A percentile compares a stretch with the other conserved stretches of the same genome.
Conservation (phyloP, 2,329 filamentous ascomycete species). For the Stagonosporopsis cucurbitacearum region DNA sequence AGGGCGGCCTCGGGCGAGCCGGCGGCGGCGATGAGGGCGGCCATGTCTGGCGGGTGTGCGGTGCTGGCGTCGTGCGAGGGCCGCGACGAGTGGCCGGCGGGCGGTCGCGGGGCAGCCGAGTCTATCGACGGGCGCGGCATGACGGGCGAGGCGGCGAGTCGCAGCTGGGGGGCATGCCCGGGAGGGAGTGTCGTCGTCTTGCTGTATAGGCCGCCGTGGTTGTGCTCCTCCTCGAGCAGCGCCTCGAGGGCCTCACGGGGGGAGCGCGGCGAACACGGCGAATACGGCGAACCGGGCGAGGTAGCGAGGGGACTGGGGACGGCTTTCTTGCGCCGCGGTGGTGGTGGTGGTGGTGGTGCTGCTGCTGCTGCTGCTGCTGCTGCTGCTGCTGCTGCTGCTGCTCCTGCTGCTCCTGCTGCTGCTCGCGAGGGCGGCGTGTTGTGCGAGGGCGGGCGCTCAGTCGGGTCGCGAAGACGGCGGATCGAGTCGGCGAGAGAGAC, state of each 20-base stretch:
- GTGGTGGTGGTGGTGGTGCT: too few relatives aligned
- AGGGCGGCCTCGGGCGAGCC: slow-evolving; percentile 91
- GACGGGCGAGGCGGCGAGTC: slow-evolving; percentile 46
- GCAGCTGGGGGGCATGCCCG: slow-evolving; percentile 33
- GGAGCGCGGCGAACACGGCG: slow-evolving; percentile 48
- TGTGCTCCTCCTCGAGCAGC: slow-evolving; percentile 45
- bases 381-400: slow-evolving; percentile 20
- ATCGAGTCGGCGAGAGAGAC: slow-evolving; percentile 41
- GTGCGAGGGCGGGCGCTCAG: slow-evolving; percentile 25
- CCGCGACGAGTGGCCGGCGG: slow-evolving; percentile 64
- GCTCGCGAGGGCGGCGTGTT: slow-evolving; percentile 28
- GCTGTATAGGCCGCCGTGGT: slow-evolving; percentile 16
- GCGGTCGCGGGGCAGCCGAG: slow-evolving; percentile 66
- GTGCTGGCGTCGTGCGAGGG: slow-evolving; percentile 59
- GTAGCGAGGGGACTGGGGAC: slow-evolving; percentile 37
- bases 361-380: too few relatives aligned
- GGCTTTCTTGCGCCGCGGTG: slow-evolving; percentile 33
- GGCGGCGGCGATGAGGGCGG: slow-evolving; percentile 78
- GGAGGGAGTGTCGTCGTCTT: slow-evolving; percentile 30
- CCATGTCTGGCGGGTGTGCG: slow-evolving; percentile 75
- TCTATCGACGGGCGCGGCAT: slow-evolving; percentile 66
- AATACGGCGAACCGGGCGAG: slow-evolving; percentile 26
- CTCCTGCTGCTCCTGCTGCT: slow-evolving; percentile 1
- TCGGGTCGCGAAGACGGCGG: slow-evolving; percentile 40
- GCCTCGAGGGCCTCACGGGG: slow-evolving; percentile 50